These are phyloP conservation scores for Xylaria hypoxylon DNA, from an alignment of 2,329 filamentous ascomycete genomes.

Conservation along the genomic window DNA sequence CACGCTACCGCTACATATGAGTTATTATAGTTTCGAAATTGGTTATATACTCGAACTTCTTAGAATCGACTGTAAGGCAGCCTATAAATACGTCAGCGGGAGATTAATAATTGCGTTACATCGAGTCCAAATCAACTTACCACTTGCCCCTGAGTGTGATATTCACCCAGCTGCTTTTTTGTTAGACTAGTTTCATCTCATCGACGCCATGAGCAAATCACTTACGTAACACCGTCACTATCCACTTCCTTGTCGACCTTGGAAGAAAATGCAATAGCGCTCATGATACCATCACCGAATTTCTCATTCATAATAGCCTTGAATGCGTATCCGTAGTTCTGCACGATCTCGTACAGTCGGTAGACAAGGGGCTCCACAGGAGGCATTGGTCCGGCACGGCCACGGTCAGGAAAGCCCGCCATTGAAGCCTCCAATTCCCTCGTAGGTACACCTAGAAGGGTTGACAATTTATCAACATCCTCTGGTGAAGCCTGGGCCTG, in stretches of 20 bases:
- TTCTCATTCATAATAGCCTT: slow-evolving; percentile 97
- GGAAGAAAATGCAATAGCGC: slow-evolving; percentile 89
- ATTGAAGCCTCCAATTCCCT: slow-evolving; percentile 71
- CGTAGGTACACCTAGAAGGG: slow-evolving; percentile 71
- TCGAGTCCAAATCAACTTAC: slow-evolving; percentile 38
- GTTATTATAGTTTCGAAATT: neutral
- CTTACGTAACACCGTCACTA: slow-evolving; percentile 73
- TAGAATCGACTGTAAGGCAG: slow-evolving; percentile 50
- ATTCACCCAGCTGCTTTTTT: slow-evolving; percentile 48
- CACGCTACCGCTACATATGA: neutral
- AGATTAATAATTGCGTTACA: neutral
- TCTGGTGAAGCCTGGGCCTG: slow-evolving; percentile 79
- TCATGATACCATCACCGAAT: slow-evolving; percentile 95
- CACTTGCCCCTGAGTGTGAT: slow-evolving; percentile 52
- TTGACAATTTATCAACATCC: slow-evolving; percentile 74
- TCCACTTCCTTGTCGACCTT: slow-evolving; percentile 96
- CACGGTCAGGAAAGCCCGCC: slow-evolving; percentile 82
- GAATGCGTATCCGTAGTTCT: slow-evolving; percentile 97
- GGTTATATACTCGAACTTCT: neutral
- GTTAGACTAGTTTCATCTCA: slow-evolving; percentile 22
- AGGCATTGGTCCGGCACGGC: slow-evolving; percentile 82
- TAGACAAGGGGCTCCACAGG: slow-evolving; percentile 90
- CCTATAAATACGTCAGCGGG: slow-evolving; percentile 42
- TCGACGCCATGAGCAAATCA: slow-evolving; percentile 17
- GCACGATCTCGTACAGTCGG: slow-evolving; percentile 90